Base-by-base conservation (phyloP, 352 stramenopile species). In the Phytophthora kernoviae region DNA sequence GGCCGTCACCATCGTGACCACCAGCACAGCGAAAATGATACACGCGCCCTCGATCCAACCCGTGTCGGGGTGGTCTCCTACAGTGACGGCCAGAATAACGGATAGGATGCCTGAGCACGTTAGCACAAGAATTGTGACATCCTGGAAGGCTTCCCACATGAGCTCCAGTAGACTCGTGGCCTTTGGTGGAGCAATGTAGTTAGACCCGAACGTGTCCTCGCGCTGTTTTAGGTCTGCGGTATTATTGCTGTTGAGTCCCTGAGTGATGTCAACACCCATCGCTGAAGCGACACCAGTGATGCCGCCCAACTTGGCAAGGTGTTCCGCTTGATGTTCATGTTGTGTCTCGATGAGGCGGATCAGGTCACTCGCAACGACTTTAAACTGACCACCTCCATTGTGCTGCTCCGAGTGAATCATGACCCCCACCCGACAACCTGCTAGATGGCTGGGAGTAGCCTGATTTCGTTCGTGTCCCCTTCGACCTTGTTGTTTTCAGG, bases 1-100 rank as follows among this genome's bases (percentile, higher is more conserved):
- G 26, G 91, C 91, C 15, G 92, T 91, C 40, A 98, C 93, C 21
- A 93, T 79, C 0, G 87, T 90, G 24, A 98, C 91, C 9, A 98
- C 75, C 6, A 98, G 68, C 32, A 98, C 87, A 0, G 93, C 83
- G 9, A 97, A 78, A 45, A 98, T 81, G 68, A 98, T 98, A 55
- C 89, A 96, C 18, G 77, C 70, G 47, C 91, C 93, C 77, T 98
- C 91, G 46, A 98, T 92, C 91, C 90, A 98, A 37, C 78, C 80
- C 17, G 73, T 86, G 36, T 83, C 71, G 10, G 54, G 60, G 57
- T 91, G 71, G 17, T 89, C 70, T 0, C 79, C 79, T n/a, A 91
- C 73, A 0, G 79, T 85, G 26, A 73, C 18, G 0, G 74, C 47
- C 7, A 91, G 43, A 20, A 88, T 59, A 44, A 91, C 60, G 2